These are phyloP conservation scores for Barnettozyma pratensis DNA, from an alignment of 805 yeast species.

Conservation along the genomic window DNA sequence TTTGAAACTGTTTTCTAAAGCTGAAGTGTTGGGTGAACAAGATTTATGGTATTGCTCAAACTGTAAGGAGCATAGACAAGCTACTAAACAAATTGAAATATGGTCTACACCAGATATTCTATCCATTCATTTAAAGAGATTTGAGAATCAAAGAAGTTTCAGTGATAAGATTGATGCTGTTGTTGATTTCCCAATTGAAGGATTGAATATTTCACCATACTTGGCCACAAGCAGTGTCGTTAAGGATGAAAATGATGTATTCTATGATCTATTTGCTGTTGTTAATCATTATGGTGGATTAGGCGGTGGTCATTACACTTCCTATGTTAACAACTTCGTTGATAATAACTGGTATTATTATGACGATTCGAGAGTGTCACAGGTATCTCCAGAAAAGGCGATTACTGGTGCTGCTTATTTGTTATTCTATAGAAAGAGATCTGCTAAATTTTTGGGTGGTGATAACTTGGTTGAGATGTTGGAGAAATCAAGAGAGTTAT, in stretches of 20 bases:
- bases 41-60: slow-evolving; percentile 93
- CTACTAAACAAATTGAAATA: slow-evolving; percentile 82
- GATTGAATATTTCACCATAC: slow-evolving; percentile 65
- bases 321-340: slow-evolving; percentile 73
- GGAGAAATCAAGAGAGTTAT: slow-evolving; percentile 33
- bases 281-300: slow-evolving; percentile 95
- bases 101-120: slow-evolving; percentile 94
- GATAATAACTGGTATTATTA: slow-evolving; percentile 84
- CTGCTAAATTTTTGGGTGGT: slow-evolving; percentile 42
- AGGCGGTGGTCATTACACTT: slow-evolving; percentile 97
- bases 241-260: slow-evolving; percentile 25
- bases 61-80: slow-evolving; percentile 86
- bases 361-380: slow-evolving; percentile 76
- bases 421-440: slow-evolving; percentile 66
- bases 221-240: slow-evolving; percentile 31
- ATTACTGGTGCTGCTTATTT: slow-evolving; percentile 81
- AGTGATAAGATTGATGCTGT: slow-evolving; percentile 85
- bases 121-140: slow-evolving; percentile 85
- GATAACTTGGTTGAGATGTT: slow-evolving; percentile 37
- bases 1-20: slow-evolving; percentile 62
- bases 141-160: slow-evolving; percentile 76
- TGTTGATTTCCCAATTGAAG: slow-evolving; percentile 84
- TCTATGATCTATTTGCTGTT: slow-evolving; percentile 86
- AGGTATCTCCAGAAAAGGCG: slow-evolving; percentile 53
- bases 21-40: slow-evolving; percentile 81